Base-by-base conservation (phyloP, 768 basidiomycete species). In the Glaciozyma martinii region DNA sequence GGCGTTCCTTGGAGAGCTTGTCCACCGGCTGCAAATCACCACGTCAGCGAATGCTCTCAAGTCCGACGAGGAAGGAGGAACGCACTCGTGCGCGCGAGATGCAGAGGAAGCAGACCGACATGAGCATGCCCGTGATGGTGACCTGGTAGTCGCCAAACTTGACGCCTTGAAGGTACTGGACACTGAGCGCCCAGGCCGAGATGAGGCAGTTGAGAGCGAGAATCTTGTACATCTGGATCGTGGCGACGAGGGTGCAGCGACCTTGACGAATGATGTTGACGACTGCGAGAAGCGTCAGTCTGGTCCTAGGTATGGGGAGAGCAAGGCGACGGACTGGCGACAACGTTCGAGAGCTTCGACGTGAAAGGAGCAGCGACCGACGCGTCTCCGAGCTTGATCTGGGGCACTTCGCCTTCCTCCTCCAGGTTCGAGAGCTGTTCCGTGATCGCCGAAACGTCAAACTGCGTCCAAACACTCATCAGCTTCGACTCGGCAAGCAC, bases 171-270 rank as follows among this genome's bases (percentile, higher is more conserved):
- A 99, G 81, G 74, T 99, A 97, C 76, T 94, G 93, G 37, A 98
- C 95, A 71, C 89, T 92, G 66, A 98, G 80, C 75, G 90, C 93
- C 79, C 94, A 98, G n/a, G 95, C 95, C 5, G 93, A 94, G 77
- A 98, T 99, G 49, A 99, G 80, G 74, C 95, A 98, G 75, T 98
- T 99, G 62, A 99, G 79, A 1, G 94, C 95, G 44, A 99, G 80
- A 71, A 99, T 99, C 80, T 97, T 95, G 84, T 97, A 99, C 95
- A 99, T 99, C 78, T 99, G 95, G 60, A 94, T 88, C 5, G 95
- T 99, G 3, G 95, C 95, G 53, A 98, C 95, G 23, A 99, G 84
- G 1, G 95, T 99, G 80, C 95, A 98, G 33, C 95, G 89, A 29
- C 95, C 95, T 78, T 98, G 95, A 25, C 95, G 85, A 71, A 99